Evolutionary conservation across 306 rosid genomes (phyloP).

Genomic region (Echinosophora koreensis): DNA sequence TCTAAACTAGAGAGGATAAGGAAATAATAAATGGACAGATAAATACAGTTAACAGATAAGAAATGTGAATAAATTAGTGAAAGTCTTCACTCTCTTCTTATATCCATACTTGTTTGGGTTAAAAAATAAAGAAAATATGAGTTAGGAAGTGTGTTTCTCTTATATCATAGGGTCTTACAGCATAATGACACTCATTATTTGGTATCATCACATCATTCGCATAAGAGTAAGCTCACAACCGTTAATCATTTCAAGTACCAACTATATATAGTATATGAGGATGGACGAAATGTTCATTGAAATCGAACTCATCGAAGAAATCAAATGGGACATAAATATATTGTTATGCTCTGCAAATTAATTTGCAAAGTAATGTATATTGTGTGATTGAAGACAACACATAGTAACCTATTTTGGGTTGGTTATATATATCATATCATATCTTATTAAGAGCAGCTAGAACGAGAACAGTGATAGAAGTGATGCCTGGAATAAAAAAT

Average conservation of each 20-base stretch:
- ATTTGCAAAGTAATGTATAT: not conserved
- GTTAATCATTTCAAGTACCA: not conserved
- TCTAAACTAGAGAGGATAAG: too few species aligned
- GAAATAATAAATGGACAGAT: too few species aligned
- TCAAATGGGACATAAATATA: not conserved
- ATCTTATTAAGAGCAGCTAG: constrained; percentile 74
- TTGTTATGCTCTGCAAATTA: not conserved
- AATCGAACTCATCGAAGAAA: not conserved
- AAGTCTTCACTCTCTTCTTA: too few species aligned
- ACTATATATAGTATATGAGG: not conserved
- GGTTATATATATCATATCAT: constrained; percentile 41
- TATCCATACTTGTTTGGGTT: too few species aligned
- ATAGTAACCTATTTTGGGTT: not conserved
- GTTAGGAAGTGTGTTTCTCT: too few species aligned
- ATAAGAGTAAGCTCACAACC: not conserved
- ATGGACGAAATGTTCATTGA: not conserved
- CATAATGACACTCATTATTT: too few species aligned
- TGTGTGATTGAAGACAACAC: not conserved
- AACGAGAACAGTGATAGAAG: constrained; percentile 64
- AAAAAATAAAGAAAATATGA: too few species aligned
- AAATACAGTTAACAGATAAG: too few species aligned
- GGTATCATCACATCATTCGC: too few species aligned
- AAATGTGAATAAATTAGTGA: too few species aligned
- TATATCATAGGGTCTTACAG: too few species aligned
- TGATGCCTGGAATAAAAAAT: constrained; percentile 62